These are phyloP conservation scores for Cladophialophora carrionii DNA, from an alignment of 2,329 filamentous ascomycete species.

Conservation along the genomic window DNA sequence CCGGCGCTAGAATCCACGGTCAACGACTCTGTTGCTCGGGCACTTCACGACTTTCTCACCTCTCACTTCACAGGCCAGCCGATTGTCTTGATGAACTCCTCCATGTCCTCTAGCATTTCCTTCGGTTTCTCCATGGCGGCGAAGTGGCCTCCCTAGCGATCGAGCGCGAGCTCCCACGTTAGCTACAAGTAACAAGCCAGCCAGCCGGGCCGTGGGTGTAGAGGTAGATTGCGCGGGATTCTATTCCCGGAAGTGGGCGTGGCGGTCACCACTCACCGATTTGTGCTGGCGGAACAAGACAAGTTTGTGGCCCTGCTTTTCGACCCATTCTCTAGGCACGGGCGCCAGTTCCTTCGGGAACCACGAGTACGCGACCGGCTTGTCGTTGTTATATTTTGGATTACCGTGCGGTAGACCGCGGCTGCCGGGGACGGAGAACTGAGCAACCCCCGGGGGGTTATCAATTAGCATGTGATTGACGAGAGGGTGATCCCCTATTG, in stretches of 20 bases:
- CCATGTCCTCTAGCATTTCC: slow-evolving; percentile 51
- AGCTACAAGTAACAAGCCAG: neutral
- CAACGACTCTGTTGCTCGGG: neutral
- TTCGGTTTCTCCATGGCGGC: slow-evolving; percentile 51
- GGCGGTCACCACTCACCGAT: slow-evolving; percentile 16
- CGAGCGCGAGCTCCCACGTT: neutral
- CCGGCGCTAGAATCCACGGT: neutral
- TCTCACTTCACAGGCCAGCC: slow-evolving; percentile 26
- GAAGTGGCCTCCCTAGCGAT: slow-evolving; percentile 57
- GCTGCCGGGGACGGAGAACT: slow-evolving; percentile 13
- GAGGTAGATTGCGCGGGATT: neutral
- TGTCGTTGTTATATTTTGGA: slow-evolving; percentile 45
- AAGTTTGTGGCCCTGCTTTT: slow-evolving; percentile 30
- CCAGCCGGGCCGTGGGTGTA: neutral
- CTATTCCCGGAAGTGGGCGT: too few relatives aligned
- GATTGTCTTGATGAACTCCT: slow-evolving; percentile 41
- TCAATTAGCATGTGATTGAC: neutral
- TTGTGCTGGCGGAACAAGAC: slow-evolving; percentile 28
- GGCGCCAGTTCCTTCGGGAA: slow-evolving; percentile 52
- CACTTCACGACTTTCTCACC: neutral
- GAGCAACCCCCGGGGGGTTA: neutral
- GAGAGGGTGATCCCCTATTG: too few relatives aligned
- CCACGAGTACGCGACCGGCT: slow-evolving; percentile 53
- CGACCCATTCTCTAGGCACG: slow-evolving; percentile 42
- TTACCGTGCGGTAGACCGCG: slow-evolving; percentile 29